These are phyloP conservation scores for Neofusicoccum sp. DNA, from an alignment of 2,329 filamentous ascomycete species.

Conservation along the genomic window DNA sequence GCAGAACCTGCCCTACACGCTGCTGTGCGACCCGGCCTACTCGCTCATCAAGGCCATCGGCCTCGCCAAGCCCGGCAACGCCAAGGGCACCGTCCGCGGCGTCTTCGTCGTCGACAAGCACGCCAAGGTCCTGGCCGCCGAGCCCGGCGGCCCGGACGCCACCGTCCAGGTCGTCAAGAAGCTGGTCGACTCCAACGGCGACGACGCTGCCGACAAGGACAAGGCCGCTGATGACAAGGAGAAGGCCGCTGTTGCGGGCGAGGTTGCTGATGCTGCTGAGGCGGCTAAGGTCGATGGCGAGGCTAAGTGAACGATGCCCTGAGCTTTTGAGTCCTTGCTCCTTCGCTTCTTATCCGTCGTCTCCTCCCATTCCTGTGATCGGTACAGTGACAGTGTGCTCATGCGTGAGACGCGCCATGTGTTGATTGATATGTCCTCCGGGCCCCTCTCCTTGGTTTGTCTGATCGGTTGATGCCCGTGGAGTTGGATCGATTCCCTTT, in stretches of 20 bases:
- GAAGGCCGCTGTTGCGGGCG: constrained; percentile 21
- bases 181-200: constrained; percentile 46
- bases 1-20: constrained; percentile 81
- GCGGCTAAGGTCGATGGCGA: constrained; percentile 30
- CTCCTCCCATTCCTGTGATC: too few relatives aligned
- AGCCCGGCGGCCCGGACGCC: constrained; percentile 72
- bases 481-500: too few relatives aligned
- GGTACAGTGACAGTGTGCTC: too few relatives aligned
- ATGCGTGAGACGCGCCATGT: too few relatives aligned
- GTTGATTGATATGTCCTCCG: too few relatives aligned
- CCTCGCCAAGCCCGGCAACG: constrained; percentile 68
- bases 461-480: too few relatives aligned
- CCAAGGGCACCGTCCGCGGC: constrained; percentile 77
- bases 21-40: constrained; percentile 77
- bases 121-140: constrained; percentile 73
- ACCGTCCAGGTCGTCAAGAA: constrained; percentile 76
- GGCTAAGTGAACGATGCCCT: too few relatives aligned
- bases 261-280: constrained; percentile 47
- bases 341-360: too few relatives aligned
- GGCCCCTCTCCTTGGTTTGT: too few relatives aligned
- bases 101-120: constrained; percentile 83
- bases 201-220: neutral
- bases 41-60: constrained; percentile 82
- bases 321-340: too few relatives aligned
- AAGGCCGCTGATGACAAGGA: constrained; percentile 8